Evolutionary conservation across 2,329 filamentous ascomycete species (phyloP).

Genomic region (Albifimbria verrucaria): DNA sequence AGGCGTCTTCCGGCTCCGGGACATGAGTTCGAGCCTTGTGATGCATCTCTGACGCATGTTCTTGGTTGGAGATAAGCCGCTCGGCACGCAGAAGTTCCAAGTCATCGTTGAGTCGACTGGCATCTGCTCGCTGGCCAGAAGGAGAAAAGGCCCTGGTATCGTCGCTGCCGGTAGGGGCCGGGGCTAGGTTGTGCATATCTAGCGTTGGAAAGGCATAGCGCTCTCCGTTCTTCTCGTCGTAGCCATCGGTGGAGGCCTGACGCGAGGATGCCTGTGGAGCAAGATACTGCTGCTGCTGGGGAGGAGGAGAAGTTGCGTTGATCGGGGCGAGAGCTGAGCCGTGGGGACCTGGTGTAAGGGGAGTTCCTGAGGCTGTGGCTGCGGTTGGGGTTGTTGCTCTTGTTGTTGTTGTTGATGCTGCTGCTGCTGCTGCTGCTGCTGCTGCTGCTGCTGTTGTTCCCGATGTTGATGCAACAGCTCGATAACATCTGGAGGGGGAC

Average conservation of each 20-base stretch:
- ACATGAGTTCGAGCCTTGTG: slow-evolving; percentile 29
- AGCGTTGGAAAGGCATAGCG: slow-evolving; percentile 5
- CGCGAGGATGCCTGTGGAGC: background rate
- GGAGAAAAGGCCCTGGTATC: slow-evolving; percentile 19
- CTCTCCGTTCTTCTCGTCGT: slow-evolving; percentile 17
- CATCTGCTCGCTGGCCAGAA: slow-evolving; percentile 26
- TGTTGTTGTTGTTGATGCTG: background rate
- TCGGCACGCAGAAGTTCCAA: slow-evolving; percentile 47
- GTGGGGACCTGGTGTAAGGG: too few species aligned
- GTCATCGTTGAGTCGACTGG: slow-evolving; percentile 42
- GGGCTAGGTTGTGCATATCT: slow-evolving; percentile 26
- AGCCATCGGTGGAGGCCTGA: background rate
- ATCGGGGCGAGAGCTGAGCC: background rate
- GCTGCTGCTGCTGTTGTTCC: background rate
- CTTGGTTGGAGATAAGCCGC: slow-evolving; percentile 41
- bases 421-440: background rate
- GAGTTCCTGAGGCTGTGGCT: too few species aligned
- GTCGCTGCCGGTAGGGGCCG: slow-evolving; percentile 7
- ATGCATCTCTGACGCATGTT: slow-evolving; percentile 27
- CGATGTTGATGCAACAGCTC: background rate
- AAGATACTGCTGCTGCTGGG: background rate
- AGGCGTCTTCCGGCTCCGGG: slow-evolving; percentile 41
- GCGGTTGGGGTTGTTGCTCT: background rate
- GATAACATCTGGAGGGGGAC: background rate
- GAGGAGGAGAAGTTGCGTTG: background rate